Percentiles rank a stretch among this genome's conserved stretches.
Conservation (phyloP, 495 filamentous ascomycete genomes). For the Lasiosphaeria ovina region DNA sequence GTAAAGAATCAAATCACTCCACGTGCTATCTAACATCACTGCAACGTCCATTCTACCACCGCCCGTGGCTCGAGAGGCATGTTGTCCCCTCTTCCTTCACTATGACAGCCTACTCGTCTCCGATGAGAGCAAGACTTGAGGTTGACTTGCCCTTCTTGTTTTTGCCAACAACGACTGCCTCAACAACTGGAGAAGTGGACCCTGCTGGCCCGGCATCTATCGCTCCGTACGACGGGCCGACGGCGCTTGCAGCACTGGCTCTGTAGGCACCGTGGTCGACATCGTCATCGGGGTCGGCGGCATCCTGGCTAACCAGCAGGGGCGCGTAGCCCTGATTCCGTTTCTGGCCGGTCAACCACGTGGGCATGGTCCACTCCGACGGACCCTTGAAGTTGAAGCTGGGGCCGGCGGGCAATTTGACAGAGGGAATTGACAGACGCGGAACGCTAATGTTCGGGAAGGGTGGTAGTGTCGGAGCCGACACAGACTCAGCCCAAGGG, state of each 20-base stretch:
- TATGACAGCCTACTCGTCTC: slow-evolving; percentile 1
- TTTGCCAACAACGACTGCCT: slow-evolving; percentile 23
- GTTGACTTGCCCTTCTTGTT: slow-evolving; percentile 15
- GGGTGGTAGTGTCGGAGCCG: slow-evolving; percentile 19
- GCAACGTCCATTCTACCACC: too few relatives aligned
- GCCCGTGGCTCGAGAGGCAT: too few relatives aligned
- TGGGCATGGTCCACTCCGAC: slow-evolving; percentile 15
- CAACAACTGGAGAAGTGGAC: slow-evolving; percentile 8
- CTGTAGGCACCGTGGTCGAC: not conserved
- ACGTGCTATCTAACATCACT: too few relatives aligned
- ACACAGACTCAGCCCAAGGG: slow-evolving; percentile 38
- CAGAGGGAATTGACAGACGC: slow-evolving; percentile 6
- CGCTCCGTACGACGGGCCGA: too few relatives aligned
- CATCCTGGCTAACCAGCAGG: slow-evolving; percentile 31
- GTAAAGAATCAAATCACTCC: too few relatives aligned
- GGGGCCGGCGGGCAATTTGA: slow-evolving; percentile 5
- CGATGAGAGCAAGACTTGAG: slow-evolving; percentile 2
- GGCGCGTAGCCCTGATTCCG: slow-evolving; percentile 15
- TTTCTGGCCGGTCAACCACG: slow-evolving; percentile 25
- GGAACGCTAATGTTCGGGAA: slow-evolving; percentile 22
- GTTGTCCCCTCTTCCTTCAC: too few relatives aligned
- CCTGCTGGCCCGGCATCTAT: slow-evolving; percentile 6
- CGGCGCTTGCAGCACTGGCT: too few relatives aligned
- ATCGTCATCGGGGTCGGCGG: slow-evolving; percentile 13
- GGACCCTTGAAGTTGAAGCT: slow-evolving; percentile 9